A percentile compares a stretch with the other conserved stretches of the same genome.
These are phyloP conservation scores for Quercus cerris DNA, from an alignment of 306 rosid species.

Conservation along the genomic window DNA sequence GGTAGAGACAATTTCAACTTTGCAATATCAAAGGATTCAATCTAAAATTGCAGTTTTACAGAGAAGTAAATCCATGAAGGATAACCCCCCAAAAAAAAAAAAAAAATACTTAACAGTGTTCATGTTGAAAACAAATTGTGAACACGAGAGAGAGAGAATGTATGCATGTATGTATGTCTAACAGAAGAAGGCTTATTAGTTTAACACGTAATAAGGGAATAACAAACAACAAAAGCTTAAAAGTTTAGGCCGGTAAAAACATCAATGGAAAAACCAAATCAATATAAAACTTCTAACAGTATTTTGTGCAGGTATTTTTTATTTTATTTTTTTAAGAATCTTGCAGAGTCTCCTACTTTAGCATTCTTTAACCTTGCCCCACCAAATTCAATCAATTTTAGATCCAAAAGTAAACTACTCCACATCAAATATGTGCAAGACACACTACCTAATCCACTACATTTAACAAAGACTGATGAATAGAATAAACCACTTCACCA, in stretches of 20 bases:
- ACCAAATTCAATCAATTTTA: not conserved
- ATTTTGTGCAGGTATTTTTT: not conserved
- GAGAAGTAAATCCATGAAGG: not conserved
- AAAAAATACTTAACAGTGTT: not conserved
- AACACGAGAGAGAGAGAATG: not conserved
- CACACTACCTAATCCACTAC: not conserved
- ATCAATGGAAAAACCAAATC: not conserved
- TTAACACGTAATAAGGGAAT: not conserved
- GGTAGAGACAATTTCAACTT: not conserved
- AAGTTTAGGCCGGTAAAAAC: too few species aligned
- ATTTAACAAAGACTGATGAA: not conserved
- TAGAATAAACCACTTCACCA: not conserved
- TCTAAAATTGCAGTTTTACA: not conserved
- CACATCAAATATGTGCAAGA: not conserved
- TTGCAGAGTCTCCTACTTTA: not conserved
- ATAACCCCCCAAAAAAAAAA: not conserved
- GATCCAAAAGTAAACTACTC: not conserved
- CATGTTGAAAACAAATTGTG: not conserved
- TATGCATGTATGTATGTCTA: not conserved
- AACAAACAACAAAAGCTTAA: not conserved
- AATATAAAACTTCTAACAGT: not conserved
- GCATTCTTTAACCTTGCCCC: not conserved
- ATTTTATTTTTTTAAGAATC: not conserved
- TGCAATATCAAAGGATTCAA: not conserved
- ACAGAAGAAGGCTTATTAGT: not conserved